A percentile compares a stretch with the other conserved stretches of the same genome.
Evolutionary conservation across 768 basidiomycete species (phyloP).

Genomic region (Agaricus bisporus): DNA sequence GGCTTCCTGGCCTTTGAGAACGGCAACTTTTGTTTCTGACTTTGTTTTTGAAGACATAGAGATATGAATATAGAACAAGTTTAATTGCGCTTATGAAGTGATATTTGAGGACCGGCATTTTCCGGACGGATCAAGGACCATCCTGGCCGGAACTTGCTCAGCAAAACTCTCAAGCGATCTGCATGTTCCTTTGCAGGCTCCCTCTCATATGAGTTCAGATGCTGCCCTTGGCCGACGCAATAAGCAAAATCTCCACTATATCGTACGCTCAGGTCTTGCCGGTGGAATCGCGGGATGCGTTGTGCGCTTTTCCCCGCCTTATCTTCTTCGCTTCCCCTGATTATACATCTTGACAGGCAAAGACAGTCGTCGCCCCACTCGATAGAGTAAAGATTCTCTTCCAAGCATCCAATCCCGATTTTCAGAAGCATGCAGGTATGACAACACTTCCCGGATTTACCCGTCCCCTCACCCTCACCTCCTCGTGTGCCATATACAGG

Average conservation of each 20-base stretch:
- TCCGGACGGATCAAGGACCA: slow-evolving; percentile 9
- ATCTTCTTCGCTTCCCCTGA: slow-evolving; percentile 12
- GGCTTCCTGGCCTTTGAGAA: slow-evolving; percentile 77
- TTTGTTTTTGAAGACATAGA: slow-evolving; percentile 47
- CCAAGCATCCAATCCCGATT: slow-evolving; percentile 95
- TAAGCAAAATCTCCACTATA: slow-evolving; percentile 52
- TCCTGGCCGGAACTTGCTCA: neutral
- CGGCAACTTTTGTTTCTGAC: slow-evolving; percentile 42
- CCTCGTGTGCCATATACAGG: slow-evolving; percentile 37
- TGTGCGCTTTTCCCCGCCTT: slow-evolving; percentile 43
- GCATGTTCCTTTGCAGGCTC: slow-evolving; percentile 24
- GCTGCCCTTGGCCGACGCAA: slow-evolving; percentile 39
- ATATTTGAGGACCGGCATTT: slow-evolving; percentile 6
- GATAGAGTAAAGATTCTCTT: slow-evolving; percentile 99
- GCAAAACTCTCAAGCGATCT: slow-evolving; percentile 12
- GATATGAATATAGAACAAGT: neutral
- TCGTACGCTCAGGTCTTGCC: slow-evolving; percentile 80
- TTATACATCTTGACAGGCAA: slow-evolving; percentile 53
- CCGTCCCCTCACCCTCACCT: neutral
- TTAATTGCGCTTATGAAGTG: neutral
- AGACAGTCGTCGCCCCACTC: slow-evolving; percentile 90
- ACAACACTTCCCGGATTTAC: slow-evolving; percentile 1
- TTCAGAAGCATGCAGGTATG: slow-evolving; percentile 86
- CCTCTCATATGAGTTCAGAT: slow-evolving; percentile 57
- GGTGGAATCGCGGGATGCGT: slow-evolving; percentile 93